A percentile compares a stretch with the other conserved stretches of the same genome.
Conservation (phyloP, 306 rosid genomes). For the Fragaria nilgerrensis region DNA sequence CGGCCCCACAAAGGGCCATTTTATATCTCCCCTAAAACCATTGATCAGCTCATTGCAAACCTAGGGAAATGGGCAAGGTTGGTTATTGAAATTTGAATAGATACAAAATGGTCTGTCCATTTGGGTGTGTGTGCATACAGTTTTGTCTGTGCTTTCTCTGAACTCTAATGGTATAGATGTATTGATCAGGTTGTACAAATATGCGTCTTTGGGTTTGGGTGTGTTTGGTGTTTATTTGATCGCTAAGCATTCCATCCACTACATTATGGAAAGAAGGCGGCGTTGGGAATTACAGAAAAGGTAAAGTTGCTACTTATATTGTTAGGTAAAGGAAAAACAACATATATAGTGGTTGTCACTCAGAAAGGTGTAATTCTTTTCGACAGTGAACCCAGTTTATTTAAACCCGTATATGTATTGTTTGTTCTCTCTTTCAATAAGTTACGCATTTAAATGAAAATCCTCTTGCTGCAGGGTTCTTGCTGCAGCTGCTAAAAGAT, state of each 20-base stretch:
- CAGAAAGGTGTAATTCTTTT: background rate
- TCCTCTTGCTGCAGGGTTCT: constrained; percentile 71
- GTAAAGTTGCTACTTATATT: constrained; percentile 26
- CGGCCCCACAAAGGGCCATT: constrained; percentile 95
- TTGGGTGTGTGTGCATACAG: background rate
- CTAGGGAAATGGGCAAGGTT: constrained; percentile 99
- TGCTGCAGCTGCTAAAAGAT: constrained; percentile 88
- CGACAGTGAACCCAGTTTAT: background rate
- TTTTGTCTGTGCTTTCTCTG: constrained; percentile 1
- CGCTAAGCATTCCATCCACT: constrained; percentile 71
- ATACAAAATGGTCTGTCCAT: constrained; percentile 1
- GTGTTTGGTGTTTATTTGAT: constrained; percentile 77
- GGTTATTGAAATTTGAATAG: constrained; percentile 19
- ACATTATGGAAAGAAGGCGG: constrained; percentile 65
- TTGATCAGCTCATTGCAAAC: constrained; percentile 89
- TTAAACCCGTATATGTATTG: background rate
- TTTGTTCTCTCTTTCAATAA: background rate
- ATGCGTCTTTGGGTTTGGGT: constrained; percentile 80
- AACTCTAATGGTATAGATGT: constrained; percentile 20
- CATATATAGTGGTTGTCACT: background rate
- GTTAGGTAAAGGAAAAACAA: background rate
- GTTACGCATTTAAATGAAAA: constrained; percentile 1
- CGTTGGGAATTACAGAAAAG: constrained; percentile 67
- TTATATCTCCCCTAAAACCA: constrained; percentile 81
- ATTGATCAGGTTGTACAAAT: constrained; percentile 81